Evolutionary conservation across 2,329 filamentous ascomycete species (phyloP).

Genomic region (Exophiala phaeomuriformis): DNA sequence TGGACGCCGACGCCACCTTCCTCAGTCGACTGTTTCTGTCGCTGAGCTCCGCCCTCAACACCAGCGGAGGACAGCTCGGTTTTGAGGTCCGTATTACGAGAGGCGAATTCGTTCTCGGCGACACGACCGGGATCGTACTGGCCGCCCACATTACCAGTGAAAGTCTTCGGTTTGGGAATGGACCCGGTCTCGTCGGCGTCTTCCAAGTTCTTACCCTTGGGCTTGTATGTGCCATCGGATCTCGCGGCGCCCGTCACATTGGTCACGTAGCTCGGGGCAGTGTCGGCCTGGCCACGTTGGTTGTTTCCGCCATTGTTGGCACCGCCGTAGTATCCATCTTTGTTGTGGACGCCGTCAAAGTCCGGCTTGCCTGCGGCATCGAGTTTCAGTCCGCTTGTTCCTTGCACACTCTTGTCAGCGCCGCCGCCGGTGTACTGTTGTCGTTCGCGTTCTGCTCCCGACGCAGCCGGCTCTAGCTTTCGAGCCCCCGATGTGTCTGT

Average conservation of each 20-base stretch:
- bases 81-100: constrained; percentile 24
- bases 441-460: constrained; percentile 42
- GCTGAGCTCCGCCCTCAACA: constrained; percentile 21
- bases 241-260: constrained; percentile 21
- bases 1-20: constrained; percentile 13
- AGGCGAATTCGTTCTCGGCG: constrained; percentile 37
- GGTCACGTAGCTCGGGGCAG: constrained; percentile 27
- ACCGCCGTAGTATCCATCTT: constrained; percentile 33
- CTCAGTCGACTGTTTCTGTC: constrained; percentile 26
- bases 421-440: constrained; percentile 37
- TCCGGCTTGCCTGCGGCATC: constrained; percentile 35
- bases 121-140: constrained; percentile 49
- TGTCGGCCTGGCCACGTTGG: constrained; percentile 8
- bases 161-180: constrained; percentile 43
- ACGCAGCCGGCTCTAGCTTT: constrained; percentile 43
- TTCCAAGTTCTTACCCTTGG: constrained; percentile 49
- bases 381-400: constrained; percentile 31
- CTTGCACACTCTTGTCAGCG: constrained; percentile 33
- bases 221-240: constrained; percentile 34
- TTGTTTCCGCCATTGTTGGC: constrained; percentile 9
- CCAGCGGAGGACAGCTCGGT: constrained; percentile 20
- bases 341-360: constrained; percentile 34
- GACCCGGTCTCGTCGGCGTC: constrained; percentile 30
- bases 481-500: constrained; percentile 49
- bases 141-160: constrained; percentile 46